Base-by-base conservation (phyloP, 176 grass and related monocot genomes). In the Thalia dealbata region DNA sequence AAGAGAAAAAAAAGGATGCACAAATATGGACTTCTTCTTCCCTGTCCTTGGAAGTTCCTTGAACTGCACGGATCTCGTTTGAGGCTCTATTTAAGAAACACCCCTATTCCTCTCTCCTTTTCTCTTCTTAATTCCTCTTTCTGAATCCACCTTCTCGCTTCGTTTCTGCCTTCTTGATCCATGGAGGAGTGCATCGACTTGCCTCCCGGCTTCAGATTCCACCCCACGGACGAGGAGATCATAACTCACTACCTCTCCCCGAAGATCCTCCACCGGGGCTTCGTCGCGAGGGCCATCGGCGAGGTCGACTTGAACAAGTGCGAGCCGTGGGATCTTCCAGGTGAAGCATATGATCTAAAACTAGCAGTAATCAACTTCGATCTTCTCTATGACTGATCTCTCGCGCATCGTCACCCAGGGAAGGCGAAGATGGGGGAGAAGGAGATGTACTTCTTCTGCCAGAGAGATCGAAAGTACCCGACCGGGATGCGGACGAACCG, bases 151-250 rank as follows among this genome's bases (percentile, higher is more conserved):
- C 25, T 12, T 5, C 3, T 28, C 10, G 3, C 11, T 63, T 28
- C 10, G 11, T 61, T 25, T 21, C 12, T 32, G 15, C 16, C 61
- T 30, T 64, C 0, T 12, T 27, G 30, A 32, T 26, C 28, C n/a
- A 32, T 30, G 62, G 62, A 30, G 11, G 62, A 65, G 14, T 8
- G 62, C 35, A 68, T 42, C 25, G 65, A 68, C 21, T 44, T 68
- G 65, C 65, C 65, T 27, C 65, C 65, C 3, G 65, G 65, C 1
- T 68, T 68, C 65, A 43, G 65, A 43, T 68, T 68, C 65, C 65
- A 68, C 9, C 65, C 65, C 65, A 68, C 65, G 65, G 65, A 68
- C 6, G 65, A 68, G 21, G 65, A 68, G 65, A 68, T 68, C 65
- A 23, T 23, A 27, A 68, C 65, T 14, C 65, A 68, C 35, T 68